Evolutionary conservation across 805 yeast species (phyloP), one percentile per base, ranked within the genome.

Genomic region (Candida orba): DNA sequence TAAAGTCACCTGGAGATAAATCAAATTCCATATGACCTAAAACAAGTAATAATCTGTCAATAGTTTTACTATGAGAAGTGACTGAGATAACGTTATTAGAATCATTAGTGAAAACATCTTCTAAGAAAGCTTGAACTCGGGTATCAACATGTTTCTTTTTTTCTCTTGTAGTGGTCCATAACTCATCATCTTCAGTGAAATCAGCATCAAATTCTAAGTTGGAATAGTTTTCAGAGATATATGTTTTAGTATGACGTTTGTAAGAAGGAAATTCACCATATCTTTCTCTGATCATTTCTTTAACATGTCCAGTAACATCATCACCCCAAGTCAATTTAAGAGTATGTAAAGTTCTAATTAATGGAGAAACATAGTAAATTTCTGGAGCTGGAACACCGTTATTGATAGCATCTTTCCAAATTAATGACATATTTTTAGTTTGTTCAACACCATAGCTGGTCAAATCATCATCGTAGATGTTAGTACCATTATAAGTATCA

Each of bases 261-360:
- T 44, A 44, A 8, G 39, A 31, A 8, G 45, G 39, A 17, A 27
- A 47, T n/a, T 25, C 8, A 12, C 50, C 50, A 14, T 37, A 44
- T 36, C 46, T 40, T 24, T 44, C 48, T 40, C 48, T 47, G 17
- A 47, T 37, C 23, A 39, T 30, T 40, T 47, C 50, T 13, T 40
- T 35, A 6, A 47, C 37, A 18, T n/a, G 22, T 4, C 32, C 45
- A 22, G 13, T 10, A 12, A 14, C 27, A 10, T 27, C 12, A 22
- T 33, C 18, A 14, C 50, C 47, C 50, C 50, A 47, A 9, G 50
- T 47, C 4, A 41, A 17, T 17, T 31, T 18, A 39, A 37, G 39
- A 29, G 50, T 46, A 17, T 47, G 50, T 13, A 44, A 37, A 13
- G 50, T 41, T 37, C 50, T 42, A 18, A 41, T 43, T 32, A 47